Base-by-base conservation (phyloP, 805 yeast genomes). In the Candida orba region DNA sequence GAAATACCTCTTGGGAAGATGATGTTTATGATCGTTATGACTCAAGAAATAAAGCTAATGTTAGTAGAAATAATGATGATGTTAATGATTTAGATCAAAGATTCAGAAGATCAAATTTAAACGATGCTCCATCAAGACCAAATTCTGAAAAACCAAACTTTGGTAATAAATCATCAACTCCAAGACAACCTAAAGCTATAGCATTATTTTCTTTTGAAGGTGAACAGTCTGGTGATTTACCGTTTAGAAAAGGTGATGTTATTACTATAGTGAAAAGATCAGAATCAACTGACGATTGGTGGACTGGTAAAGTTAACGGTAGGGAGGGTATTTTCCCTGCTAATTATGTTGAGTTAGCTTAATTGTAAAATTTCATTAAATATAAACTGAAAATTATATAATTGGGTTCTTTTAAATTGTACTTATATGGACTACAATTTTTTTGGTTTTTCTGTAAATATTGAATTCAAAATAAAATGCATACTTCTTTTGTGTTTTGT, bases 261-360 rank as follows among this genome's bases (percentile, higher is more conserved):
- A 86, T 93, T 53, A 82, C 87, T 36, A 84, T 93, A 52, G 68
- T 86, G 44, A 87, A 89, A 63, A 87, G 85, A 64, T 80, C 93
- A 9, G 90, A 84, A 8, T 83, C 96, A 13, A 78, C 80, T 40
- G 95, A 93, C 62, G 98, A 93, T 62, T 93, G 99, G 99, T 93
- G 99, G 99, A 88, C 96, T 0, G 99, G 99, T 24, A 79, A 84
- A 60, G 69, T 79, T 43, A 85, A 84, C 52, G 91, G 95, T 12
- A 67, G 66, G 48, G 87, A 86, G 55, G 99, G 99, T 36, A 90
- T 90, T 20, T 91, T 91, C 75, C 99, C 99, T 9, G 99, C 99
- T 3, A 91, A 91, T 62, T 91, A 91, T 59, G 97, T 91, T 36
- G 95, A 90, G 60, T 65, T 90, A 55, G 72, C 68, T 12, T 67